Evolutionary conservation across 305 asterid genomes (phyloP).

Genomic region (Withania somnifera): DNA sequence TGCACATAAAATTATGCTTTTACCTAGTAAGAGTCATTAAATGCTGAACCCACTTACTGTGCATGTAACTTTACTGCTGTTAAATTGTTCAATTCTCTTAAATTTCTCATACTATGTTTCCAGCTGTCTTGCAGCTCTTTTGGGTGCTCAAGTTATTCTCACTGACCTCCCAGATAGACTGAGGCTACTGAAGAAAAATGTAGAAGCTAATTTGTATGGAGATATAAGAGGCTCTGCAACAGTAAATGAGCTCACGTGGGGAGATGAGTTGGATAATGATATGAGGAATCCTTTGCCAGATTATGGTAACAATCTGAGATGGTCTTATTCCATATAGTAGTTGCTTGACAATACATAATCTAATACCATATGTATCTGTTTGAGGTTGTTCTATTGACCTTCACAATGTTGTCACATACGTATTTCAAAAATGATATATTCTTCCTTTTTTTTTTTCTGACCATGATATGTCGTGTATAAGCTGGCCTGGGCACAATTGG

Average conservation of each 20-base stretch:
- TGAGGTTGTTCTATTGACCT: not conserved
- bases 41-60: not conserved
- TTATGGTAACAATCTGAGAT: constrained; percentile 37
- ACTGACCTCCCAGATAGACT: constrained; percentile 87
- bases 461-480: not conserved
- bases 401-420: not conserved
- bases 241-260: constrained; percentile 79
- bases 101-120: constrained; percentile 4
- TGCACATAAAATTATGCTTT: not conserved
- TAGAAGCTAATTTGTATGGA: constrained; percentile 66
- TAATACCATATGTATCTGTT: not conserved
- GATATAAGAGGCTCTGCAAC: constrained; percentile 63
- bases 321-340: not conserved
- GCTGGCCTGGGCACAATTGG: not conserved
- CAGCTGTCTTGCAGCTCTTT: constrained; percentile 81
- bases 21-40: not conserved
- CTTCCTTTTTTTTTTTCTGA: not conserved
- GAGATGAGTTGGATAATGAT: constrained; percentile 45
- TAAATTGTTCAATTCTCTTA: not conserved
- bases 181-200: constrained; percentile 68
- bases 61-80: not conserved
- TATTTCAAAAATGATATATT: not conserved
- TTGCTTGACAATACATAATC: not conserved
- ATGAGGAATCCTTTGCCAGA: constrained; percentile 56
- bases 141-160: constrained; percentile 79